These are phyloP conservation scores for Xylaria curta DNA, from an alignment of 495 filamentous ascomycete genomes.

Conservation along the genomic window DNA sequence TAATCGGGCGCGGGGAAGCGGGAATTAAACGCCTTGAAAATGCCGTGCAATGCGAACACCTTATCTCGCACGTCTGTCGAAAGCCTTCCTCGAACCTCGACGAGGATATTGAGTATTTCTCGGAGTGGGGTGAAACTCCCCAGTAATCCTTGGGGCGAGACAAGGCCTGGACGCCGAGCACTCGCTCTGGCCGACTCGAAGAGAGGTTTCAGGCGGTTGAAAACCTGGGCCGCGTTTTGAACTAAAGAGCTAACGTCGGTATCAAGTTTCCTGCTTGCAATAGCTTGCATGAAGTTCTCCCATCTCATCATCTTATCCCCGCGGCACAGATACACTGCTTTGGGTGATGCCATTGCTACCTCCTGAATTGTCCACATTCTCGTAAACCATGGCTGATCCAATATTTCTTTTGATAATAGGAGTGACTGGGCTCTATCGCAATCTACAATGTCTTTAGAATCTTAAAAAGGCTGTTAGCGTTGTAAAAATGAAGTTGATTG, in stretches of 20 bases:
- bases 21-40: background rate
- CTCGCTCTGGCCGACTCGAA: background rate
- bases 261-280: background rate
- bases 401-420: background rate
- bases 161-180: background rate
- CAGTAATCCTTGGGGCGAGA: background rate
- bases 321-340: slow-evolving; percentile 3
- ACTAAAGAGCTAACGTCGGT: background rate
- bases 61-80: background rate
- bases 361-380: slow-evolving; percentile 13
- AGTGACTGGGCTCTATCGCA: background rate
- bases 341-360: slow-evolving; percentile 9
- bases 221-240: background rate
- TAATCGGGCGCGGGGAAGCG: background rate
- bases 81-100: background rate
- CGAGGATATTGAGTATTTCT: background rate
- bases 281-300: background rate
- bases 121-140: background rate
- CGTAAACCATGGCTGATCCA: slow-evolving; percentile 8
- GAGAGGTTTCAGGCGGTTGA: background rate
- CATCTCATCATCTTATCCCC: background rate
- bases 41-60: background rate
- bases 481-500: background rate
- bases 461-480: background rate
- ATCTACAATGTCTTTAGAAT: background rate